Conservation (phyloP, 108 stramenopile species). For the Mediolabrus comicus region DNA sequence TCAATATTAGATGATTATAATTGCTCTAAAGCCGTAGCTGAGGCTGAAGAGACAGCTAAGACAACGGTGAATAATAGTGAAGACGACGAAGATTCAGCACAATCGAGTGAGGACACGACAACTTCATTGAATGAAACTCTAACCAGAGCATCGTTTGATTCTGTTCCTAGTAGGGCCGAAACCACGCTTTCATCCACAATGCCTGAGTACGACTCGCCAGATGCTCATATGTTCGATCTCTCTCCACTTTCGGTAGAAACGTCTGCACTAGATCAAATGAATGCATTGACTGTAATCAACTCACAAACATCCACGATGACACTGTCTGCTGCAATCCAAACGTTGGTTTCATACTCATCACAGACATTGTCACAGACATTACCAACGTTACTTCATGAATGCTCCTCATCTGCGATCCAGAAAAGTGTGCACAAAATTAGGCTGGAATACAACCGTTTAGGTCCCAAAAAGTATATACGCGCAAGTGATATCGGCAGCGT, state of each 20-base stretch:
- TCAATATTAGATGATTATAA: neutral
- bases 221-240: constrained; percentile 25
- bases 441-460: constrained; percentile 23
- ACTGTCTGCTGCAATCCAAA: neutral
- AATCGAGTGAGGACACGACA: neutral
- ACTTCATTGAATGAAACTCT: neutral
- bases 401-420: constrained; percentile 21
- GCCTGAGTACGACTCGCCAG: constrained; percentile 22
- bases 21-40: neutral
- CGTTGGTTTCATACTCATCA: neutral
- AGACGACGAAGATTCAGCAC: neutral
- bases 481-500: constrained; percentile 26
- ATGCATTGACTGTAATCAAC: constrained; percentile 8
- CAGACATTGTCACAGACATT: constrained; percentile 27
- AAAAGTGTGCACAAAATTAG: constrained; percentile 20
- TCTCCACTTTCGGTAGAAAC: constrained; percentile 6
- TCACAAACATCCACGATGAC: constrained; percentile 10
- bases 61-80: too few species aligned
- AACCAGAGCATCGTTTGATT: neutral
- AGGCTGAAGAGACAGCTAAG: too few species aligned
- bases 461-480: constrained; percentile 18
- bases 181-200: neutral
- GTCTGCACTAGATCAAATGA: neutral
- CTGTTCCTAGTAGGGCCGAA: neutral
- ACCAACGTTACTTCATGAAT: constrained; percentile 24